Evolutionary conservation across 345 rosid species (phyloP).

Genomic region (Aquilaria yunnanensis): DNA sequence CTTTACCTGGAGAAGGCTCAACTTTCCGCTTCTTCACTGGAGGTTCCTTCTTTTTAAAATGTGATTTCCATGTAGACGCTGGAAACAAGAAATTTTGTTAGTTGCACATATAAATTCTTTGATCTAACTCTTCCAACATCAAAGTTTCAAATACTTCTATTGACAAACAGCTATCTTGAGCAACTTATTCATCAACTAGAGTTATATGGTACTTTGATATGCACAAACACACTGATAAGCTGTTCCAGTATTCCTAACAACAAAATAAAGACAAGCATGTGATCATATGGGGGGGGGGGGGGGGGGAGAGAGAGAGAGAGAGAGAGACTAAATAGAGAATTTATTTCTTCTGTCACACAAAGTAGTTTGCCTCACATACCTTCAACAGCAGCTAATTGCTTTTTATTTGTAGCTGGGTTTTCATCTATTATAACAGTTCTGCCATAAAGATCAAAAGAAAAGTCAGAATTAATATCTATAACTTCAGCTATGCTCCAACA

Average conservation of each 20-base stretch:
- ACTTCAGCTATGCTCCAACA: no score
- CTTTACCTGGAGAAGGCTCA: constrained; percentile 71
- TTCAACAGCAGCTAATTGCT: constrained; percentile 75
- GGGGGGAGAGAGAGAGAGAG: not conserved
- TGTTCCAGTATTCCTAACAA: not conserved
- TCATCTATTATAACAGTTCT: constrained; percentile 95
- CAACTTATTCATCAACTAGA: not conserved
- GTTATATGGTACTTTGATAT: not conserved
- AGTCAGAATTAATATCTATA: not conserved
- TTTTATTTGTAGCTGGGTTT: constrained; percentile 63
- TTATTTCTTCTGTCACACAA: no score
- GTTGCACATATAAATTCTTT: constrained; percentile 12
- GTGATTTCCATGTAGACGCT: constrained; percentile 71
- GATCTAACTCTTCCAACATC: not conserved
- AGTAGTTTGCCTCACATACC: constrained; percentile 32
- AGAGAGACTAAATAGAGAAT: not conserved
- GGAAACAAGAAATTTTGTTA: constrained; percentile 21
- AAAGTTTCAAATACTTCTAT: constrained; percentile 1
- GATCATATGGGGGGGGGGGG: not conserved
- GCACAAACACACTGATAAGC: not conserved
- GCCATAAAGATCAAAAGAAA: constrained; percentile 20
- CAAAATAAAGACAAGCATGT: not conserved
- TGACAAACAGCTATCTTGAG: not conserved
- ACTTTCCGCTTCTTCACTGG: constrained; percentile 76
- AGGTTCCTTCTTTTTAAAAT: constrained; percentile 67